These are phyloP conservation scores for Fusarium setosum DNA, from an alignment of 2,329 filamentous ascomycete species.

Conservation along the genomic window DNA sequence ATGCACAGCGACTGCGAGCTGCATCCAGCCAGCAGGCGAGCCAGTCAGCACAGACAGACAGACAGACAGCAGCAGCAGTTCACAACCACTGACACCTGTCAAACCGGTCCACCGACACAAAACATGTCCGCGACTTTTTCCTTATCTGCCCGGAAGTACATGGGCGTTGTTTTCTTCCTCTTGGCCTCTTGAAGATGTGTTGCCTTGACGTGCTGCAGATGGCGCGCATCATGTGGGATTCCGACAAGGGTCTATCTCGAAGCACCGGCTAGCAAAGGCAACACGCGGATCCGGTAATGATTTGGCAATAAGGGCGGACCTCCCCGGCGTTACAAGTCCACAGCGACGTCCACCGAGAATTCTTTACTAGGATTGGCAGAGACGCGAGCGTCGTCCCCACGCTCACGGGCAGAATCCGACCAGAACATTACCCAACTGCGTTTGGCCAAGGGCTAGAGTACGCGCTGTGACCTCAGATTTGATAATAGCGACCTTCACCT, in stretches of 20 bases:
- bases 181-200: conserved; percentile 18
- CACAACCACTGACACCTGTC: not conserved
- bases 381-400: not conserved
- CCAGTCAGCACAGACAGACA: not conserved
- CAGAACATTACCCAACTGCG: conserved; percentile 21
- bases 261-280: conserved; percentile 41
- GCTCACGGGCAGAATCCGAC: conserved; percentile 4
- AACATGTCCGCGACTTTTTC: conserved; percentile 25
- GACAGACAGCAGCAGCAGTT: not conserved
- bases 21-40: conserved; percentile 1
- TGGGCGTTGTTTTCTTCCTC: not conserved
- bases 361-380: not conserved
- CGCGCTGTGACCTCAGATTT: conserved; percentile 17
- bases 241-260: conserved; percentile 25
- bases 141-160: conserved; percentile 28
- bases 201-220: conserved; percentile 31
- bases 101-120: conserved; percentile 12
- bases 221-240: conserved; percentile 38
- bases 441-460: conserved; percentile 11
- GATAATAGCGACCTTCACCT: conserved; percentile 25
- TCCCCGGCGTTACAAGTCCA: conserved; percentile 20
- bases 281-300: conserved; percentile 36
- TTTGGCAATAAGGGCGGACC: conserved; percentile 31
- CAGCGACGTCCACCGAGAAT: conserved; percentile 11
- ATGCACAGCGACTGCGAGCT: not conserved